phyloP scores from a whole-genome alignment of 2,329 filamentous ascomycete genomes.

The Didymosphaeria variabile region DNA sequence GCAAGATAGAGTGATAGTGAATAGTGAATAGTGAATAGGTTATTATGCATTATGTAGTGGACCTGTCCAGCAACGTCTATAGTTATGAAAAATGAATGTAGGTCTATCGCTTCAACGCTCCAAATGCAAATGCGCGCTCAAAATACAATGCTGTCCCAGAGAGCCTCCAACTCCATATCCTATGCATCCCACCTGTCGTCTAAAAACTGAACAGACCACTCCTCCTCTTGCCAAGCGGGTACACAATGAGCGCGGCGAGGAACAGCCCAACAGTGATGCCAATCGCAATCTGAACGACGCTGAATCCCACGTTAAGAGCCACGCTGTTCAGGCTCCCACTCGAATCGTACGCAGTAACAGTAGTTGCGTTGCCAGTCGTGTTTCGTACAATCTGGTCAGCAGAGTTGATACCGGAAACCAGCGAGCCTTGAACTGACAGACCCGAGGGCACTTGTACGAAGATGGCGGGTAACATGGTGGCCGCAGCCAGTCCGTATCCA shows the following conservation, averaged over 20 bases:
- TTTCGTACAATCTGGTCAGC: constrained; percentile 64
- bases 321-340: constrained; percentile 50
- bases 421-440: constrained; percentile 64
- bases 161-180: neutral
- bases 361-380: constrained; percentile 56
- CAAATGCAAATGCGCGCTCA: constrained; percentile 1
- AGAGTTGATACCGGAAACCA: constrained; percentile 65
- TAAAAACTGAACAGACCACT: constrained; percentile 50
- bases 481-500: constrained; percentile 81
- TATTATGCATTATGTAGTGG: neutral
- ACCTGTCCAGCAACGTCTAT: neutral
- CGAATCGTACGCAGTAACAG: constrained; percentile 33
- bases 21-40: neutral
- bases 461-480: constrained; percentile 86
- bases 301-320: constrained; percentile 59
- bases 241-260: constrained; percentile 58
- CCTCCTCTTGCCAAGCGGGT: constrained; percentile 60
- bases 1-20: neutral
- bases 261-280: constrained; percentile 62
- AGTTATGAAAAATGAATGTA: neutral
- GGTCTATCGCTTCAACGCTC: constrained; percentile 3
- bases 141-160: neutral
- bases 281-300: constrained; percentile 60
- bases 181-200: neutral
- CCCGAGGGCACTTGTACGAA: constrained; percentile 73